Evolutionary conservation across 2,329 filamentous ascomycete genomes (phyloP).

Genomic region (Lecanosticta acicola): DNA sequence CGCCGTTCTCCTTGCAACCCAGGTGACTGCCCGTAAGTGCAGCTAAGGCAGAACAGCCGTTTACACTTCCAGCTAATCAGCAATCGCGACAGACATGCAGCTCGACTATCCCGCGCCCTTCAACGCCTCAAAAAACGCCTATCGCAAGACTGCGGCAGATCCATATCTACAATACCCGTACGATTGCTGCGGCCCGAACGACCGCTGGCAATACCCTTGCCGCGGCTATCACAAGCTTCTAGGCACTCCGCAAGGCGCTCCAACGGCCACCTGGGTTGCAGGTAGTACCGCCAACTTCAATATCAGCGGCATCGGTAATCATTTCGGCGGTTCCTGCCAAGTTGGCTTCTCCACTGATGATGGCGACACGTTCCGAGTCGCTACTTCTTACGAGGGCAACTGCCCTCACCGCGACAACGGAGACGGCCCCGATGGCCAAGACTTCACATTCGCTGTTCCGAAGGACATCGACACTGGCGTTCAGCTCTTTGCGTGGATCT

Average conservation of each 20-base stretch:
- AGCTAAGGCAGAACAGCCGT: too few species aligned
- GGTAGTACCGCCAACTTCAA: slow-evolving; percentile 40
- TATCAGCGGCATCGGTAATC: slow-evolving; percentile 36
- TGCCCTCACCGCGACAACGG: slow-evolving; percentile 41
- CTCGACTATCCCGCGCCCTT: slow-evolving; percentile 41
- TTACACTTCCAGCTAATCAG: too few species aligned
- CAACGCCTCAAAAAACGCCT: slow-evolving; percentile 42
- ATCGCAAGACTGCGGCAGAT: slow-evolving; percentile 34
- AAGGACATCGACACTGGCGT: slow-evolving; percentile 38
- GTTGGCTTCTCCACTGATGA: slow-evolving; percentile 40
- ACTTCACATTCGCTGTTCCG: slow-evolving; percentile 43
- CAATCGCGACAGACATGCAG: slow-evolving; percentile 23
- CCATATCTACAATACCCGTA: slow-evolving; percentile 41
- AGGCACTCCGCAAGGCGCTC: slow-evolving; percentile 38
- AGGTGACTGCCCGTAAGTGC: neutral
- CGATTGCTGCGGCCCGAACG: slow-evolving; percentile 39
- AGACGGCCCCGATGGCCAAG: slow-evolving; percentile 35
- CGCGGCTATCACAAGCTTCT: slow-evolving; percentile 42
- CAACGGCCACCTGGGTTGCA: slow-evolving; percentile 40
- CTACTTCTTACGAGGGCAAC: slow-evolving; percentile 43
- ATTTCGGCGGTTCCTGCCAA: slow-evolving; percentile 46
- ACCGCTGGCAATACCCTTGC: slow-evolving; percentile 35
- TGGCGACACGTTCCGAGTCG: slow-evolving; percentile 42
- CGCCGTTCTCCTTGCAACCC: slow-evolving; percentile 2
- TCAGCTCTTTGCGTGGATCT: slow-evolving; percentile 44